Base-by-base conservation (phyloP, 2,329 filamentous ascomycete species). In the Colletotrichum somersetense region DNA sequence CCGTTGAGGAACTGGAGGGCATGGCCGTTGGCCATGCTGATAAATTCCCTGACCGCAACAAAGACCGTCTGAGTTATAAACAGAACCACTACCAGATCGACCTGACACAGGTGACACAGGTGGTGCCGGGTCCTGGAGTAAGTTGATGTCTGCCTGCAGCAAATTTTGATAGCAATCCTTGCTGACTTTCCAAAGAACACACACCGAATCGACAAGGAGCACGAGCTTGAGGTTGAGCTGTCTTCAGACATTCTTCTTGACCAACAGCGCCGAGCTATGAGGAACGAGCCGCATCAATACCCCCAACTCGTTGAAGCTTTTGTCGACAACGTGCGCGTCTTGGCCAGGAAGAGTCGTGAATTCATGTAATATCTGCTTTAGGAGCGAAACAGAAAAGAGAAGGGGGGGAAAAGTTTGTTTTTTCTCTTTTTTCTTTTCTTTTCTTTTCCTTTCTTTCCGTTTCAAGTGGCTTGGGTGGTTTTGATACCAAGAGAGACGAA, bases 41-140 rank as follows among this genome's bases (percentile, higher is more conserved):
- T 77, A 84, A 78, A 38, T 80, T 81, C 75, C 83, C 87, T 8
- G 91, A 94, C 77, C 90, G 95, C 8, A 91, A 90, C 76, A 99
- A 99, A 81, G 95, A 99, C 81, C 90, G 96, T 23, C 85, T 99
- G 79, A 97, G 93, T 79, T 99, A 99, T 82, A 91, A 88, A 12
- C 97, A 98, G 80, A 88, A 95, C 52, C 91, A 90, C 66, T 98
- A 97, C 79, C 93, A 96, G 79, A 89, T 99, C 76, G 96, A 99
- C 81, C 85, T 99, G 62, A 99, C 96, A 0, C 95, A 98, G 80
- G 96, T 99, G 53, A 92, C 91, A 14, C 87, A 86, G 62, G 78
- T 78, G 7, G 75, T 77, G 40, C 75, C 77, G 35, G 81, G 79
- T 8, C 79, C 80, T 65, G 81, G 80, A 5, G 84, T 86, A 80